phyloP scores from a whole-genome alignment of 2,329 filamentous ascomycete species.

The Aspergillus jensenii region DNA sequence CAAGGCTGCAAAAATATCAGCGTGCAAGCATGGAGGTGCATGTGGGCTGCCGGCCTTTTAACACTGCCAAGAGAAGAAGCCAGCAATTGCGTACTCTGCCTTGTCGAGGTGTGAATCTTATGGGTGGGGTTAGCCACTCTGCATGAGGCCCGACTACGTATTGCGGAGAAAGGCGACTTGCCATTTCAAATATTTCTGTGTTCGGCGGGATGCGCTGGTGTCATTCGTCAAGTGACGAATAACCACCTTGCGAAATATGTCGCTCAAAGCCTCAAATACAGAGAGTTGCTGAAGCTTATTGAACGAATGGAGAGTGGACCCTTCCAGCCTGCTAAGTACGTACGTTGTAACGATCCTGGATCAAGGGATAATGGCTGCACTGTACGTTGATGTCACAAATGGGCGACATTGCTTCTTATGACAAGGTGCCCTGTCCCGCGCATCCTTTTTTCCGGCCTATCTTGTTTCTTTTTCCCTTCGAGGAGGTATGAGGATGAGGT shows the following conservation, averaged over 20 bases:
- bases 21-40: conserved; percentile 3
- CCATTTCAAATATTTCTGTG: conserved; percentile 15
- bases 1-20: neutral
- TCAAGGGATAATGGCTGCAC: conserved; percentile 4
- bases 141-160: conserved; percentile 8
- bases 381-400: neutral
- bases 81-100: conserved; percentile 6
- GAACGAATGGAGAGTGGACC: neutral
- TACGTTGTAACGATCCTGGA: neutral
- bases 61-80: neutral
- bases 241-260: neutral
- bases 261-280: neutral
- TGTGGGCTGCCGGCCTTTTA: neutral
- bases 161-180: conserved; percentile 23
- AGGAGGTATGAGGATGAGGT: neutral
- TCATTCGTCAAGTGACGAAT: conserved; percentile 15
- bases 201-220: conserved; percentile 17
- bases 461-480: neutral
- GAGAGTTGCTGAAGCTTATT: neutral
- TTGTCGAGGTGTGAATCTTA: neutral
- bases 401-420: conserved; percentile 1
- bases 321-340: neutral
- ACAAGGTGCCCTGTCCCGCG: neutral
- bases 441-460: neutral
- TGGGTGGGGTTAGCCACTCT: conserved; percentile 16